Conservation (phyloP, 371 early-diverging fungal species). For the Dipsacomyces acuminosporus region DNA sequence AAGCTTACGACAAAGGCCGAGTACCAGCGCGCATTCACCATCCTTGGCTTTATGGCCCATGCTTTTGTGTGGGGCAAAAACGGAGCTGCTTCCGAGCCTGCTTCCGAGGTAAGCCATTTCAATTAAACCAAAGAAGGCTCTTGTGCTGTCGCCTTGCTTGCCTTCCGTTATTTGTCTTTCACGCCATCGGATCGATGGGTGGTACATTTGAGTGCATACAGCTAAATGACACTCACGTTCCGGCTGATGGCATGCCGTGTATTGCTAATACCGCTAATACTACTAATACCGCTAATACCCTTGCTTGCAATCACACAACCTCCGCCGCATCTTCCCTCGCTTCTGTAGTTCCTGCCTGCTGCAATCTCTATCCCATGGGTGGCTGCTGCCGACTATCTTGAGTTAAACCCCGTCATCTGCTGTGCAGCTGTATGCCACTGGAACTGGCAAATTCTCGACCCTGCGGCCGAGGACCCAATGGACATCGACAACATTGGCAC, state of each 20-base stretch:
- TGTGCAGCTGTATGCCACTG: constrained; percentile 85
- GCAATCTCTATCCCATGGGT: constrained; percentile 84
- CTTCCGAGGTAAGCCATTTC: constrained; percentile 22
- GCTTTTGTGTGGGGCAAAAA: constrained; percentile 90
- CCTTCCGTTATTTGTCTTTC: too few relatives aligned
- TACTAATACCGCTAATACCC: too few relatives aligned
- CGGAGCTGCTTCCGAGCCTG: constrained; percentile 59
- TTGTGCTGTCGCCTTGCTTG: too few relatives aligned
- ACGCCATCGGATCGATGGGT: too few relatives aligned
- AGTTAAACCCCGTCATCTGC: constrained; percentile 80
- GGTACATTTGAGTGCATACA: too few relatives aligned
- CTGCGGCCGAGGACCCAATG: constrained; percentile 47
- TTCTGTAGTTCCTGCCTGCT: constrained; percentile 64
- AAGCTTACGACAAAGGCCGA: constrained; percentile 59
- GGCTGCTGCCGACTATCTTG: constrained; percentile 69
- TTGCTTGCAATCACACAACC: too few relatives aligned
- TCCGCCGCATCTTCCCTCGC: too few relatives aligned
- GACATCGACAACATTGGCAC: constrained; percentile 71
- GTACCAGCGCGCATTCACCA: constrained; percentile 78
- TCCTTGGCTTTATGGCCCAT: constrained; percentile 84
- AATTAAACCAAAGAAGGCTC: too few relatives aligned
- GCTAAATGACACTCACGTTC: too few relatives aligned
- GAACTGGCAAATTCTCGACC: constrained; percentile 82
- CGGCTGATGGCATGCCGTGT: too few relatives aligned
- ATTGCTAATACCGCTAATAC: too few relatives aligned